Conservation (phyloP, 768 basidiomycete genomes). For the Crassisporium funariophilum region DNA sequence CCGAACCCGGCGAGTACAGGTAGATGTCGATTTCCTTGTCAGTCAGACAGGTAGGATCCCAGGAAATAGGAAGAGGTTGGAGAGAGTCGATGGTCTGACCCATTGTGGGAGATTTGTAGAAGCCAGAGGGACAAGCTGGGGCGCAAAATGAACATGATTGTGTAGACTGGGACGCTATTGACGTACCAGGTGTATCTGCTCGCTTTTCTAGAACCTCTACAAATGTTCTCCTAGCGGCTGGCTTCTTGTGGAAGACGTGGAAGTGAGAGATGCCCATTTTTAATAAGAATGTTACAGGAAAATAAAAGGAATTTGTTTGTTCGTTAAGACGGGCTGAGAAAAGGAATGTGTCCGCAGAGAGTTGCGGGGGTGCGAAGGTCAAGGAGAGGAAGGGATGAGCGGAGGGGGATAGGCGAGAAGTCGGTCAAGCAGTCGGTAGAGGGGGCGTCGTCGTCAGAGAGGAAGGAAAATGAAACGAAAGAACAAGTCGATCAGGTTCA, state of each 20-base stretch:
- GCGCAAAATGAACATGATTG: neutral
- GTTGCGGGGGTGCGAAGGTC: slow-evolving; percentile 11
- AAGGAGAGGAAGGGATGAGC: slow-evolving; percentile 9
- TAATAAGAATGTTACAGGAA: slow-evolving; percentile 3
- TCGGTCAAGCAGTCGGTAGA: neutral
- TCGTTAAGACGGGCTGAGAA: slow-evolving; percentile 5
- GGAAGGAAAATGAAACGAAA: neutral
- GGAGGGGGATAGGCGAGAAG: neutral
- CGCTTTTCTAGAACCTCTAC: slow-evolving; percentile 11
- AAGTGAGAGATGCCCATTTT: slow-evolving; percentile 21
- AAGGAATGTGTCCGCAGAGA: slow-evolving; percentile 23
- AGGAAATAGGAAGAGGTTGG: slow-evolving; percentile 56
- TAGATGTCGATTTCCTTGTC: slow-evolving; percentile 64
- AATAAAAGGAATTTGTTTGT: neutral
- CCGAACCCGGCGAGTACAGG: slow-evolving; percentile 53
- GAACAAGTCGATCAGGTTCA: no score
- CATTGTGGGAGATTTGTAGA: slow-evolving; percentile 59
- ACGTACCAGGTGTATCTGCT: slow-evolving; percentile 5
- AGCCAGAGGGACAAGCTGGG: slow-evolving; percentile 52
- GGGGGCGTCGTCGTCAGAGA: neutral
- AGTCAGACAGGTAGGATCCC: slow-evolving; percentile 62
- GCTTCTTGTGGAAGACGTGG: slow-evolving; percentile 16
- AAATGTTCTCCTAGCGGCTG: slow-evolving; percentile 3
- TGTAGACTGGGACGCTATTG: neutral
- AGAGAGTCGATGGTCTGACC: slow-evolving; percentile 48